These are phyloP conservation scores for Suillus occidentalis DNA, from an alignment of 768 basidiomycete genomes.

Conservation along the genomic window DNA sequence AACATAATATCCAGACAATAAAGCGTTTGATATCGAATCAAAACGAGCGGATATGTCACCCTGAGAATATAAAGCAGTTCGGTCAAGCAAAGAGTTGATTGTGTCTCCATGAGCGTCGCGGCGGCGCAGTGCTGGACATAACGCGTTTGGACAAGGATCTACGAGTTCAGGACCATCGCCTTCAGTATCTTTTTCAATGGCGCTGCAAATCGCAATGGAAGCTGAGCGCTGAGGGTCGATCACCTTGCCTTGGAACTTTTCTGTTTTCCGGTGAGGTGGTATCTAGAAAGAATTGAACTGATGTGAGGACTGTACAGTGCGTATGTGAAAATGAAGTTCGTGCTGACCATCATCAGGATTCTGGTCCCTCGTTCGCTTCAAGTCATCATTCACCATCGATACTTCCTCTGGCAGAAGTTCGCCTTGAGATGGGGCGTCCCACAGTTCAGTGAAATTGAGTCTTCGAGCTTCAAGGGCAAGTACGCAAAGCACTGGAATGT, in stretches of 20 bases:
- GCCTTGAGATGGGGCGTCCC: background rate
- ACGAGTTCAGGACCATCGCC: too few relatives aligned
- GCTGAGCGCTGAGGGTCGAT: background rate
- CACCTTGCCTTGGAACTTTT: background rate
- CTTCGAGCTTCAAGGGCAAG: background rate
- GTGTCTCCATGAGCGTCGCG: background rate
- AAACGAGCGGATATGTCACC: conserved; percentile 47
- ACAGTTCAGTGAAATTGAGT: background rate
- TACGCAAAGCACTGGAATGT: background rate
- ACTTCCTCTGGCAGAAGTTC: background rate
- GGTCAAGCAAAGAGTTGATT: conserved; percentile 42
- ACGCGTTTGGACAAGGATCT: background rate
- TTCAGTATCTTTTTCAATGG: too few relatives aligned
- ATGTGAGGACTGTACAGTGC: background rate
- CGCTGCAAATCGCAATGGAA: background rate
- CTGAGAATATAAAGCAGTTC: conserved; percentile 39
- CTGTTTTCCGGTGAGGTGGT: background rate
- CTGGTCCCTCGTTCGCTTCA: background rate
- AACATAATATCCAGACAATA: conserved; percentile 49
- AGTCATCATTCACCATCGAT: background rate
- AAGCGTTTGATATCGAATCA: conserved; percentile 41
- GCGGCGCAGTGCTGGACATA: background rate
- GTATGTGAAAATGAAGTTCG: background rate
- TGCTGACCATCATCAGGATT: background rate
- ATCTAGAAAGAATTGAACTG: background rate